A percentile compares a stretch with the other conserved stretches of the same genome.
Conservation (phyloP, 208 protist species). For the Leishmania tarentolae region DNA sequence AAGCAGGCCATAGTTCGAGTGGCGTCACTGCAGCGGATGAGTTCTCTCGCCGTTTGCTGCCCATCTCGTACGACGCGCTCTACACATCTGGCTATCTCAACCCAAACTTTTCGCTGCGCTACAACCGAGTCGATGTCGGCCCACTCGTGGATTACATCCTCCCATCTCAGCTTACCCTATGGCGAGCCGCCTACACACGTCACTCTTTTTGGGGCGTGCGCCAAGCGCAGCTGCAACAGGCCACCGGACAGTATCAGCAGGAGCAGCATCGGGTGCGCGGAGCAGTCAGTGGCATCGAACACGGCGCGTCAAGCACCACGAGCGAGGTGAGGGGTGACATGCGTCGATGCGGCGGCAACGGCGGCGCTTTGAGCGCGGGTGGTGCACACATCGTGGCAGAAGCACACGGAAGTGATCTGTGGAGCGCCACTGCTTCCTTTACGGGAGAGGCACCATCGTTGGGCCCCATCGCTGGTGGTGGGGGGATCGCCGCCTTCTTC, state of each 20-base stretch:
- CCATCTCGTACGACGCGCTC: slow-evolving; percentile 47
- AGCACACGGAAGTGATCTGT: neutral
- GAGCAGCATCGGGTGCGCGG: neutral
- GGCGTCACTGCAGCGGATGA: neutral
- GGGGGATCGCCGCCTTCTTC: neutral
- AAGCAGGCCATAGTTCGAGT: neutral
- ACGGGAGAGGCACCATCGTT: neutral
- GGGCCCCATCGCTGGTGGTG: neutral
- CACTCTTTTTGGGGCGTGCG: slow-evolving; percentile 46
- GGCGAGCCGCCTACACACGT: slow-evolving; percentile 46
- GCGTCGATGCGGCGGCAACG: neutral
- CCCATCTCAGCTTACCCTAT: slow-evolving; percentile 31
- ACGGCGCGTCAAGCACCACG: neutral
- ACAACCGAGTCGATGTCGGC: slow-evolving; percentile 46
- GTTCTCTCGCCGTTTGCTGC: slow-evolving; percentile 35
- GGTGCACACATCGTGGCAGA: neutral
- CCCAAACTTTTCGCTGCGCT: slow-evolving; percentile 46
- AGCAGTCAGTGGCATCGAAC: neutral
- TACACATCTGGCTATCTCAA: slow-evolving; percentile 50
- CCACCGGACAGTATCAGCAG: slow-evolving; percentile 11
- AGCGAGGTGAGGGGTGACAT: neutral
- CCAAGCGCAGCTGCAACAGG: slow-evolving; percentile 31
- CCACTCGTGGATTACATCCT: slow-evolving; percentile 51
- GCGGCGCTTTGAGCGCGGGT: neutral
- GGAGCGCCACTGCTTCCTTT: neutral